Evolutionary conservation across 768 basidiomycete genomes (phyloP).

Genomic region (Termitomyces sp.): DNA sequence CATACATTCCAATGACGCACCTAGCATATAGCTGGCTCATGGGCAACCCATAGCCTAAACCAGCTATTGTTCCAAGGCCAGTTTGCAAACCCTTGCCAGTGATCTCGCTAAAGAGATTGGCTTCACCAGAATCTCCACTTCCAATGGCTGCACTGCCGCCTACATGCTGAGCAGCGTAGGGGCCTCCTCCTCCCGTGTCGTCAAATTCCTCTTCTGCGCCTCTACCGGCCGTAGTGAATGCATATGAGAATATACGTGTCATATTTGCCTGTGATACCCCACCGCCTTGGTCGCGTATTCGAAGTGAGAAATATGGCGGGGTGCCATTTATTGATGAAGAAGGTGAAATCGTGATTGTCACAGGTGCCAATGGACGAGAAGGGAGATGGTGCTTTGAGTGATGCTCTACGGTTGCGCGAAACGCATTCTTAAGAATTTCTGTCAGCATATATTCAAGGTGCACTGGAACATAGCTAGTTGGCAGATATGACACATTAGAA

Average conservation of each 20-base stretch:
- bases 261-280: constrained; percentile 76
- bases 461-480: constrained; percentile 69
- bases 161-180: constrained; percentile 77
- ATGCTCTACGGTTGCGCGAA: constrained; percentile 84
- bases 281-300: constrained; percentile 85
- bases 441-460: constrained; percentile 91
- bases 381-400: constrained; percentile 45
- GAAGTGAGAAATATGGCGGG: constrained; percentile 63
- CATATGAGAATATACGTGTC: constrained; percentile 84
- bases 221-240: constrained; percentile 81
- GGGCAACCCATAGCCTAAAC: constrained; percentile 82
- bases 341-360: constrained; percentile 69
- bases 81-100: constrained; percentile 73
- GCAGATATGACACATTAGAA: constrained; percentile 3
- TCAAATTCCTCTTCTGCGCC: constrained; percentile 31
- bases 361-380: constrained; percentile 48
- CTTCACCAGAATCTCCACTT: constrained; percentile 37
- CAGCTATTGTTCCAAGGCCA: constrained; percentile 87
- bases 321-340: constrained; percentile 33
- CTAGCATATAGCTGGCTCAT: constrained; percentile 75
- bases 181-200: constrained; percentile 56
- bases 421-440: constrained; percentile 88
- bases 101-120: constrained; percentile 72
- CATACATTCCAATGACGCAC: constrained; percentile 27
- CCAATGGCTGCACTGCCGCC: constrained; percentile 66